These are phyloP conservation scores for Aurantiochytrium sp. DNA, from an alignment of 108 stramenopile genomes.

Conservation along the genomic window DNA sequence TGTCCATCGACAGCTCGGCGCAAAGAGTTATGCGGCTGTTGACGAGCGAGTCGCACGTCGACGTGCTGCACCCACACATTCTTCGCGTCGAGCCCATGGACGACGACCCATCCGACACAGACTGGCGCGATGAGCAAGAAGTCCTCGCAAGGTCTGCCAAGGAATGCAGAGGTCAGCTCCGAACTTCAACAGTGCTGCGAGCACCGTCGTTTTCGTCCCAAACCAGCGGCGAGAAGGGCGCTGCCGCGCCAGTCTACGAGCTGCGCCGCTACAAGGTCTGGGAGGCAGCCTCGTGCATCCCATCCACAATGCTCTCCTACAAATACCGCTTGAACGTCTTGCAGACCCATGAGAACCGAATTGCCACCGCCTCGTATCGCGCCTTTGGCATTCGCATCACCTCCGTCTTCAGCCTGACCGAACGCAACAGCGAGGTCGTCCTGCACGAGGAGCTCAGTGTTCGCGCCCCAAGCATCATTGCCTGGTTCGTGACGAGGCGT, in stretches of 20 bases:
- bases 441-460: not conserved
- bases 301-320: not conserved
- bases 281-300: not conserved
- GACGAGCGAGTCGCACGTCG: not conserved
- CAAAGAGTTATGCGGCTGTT: not conserved
- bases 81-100: not conserved
- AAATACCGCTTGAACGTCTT: not conserved
- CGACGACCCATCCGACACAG: not conserved
- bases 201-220: no score
- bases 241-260: not conserved
- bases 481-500: not conserved
- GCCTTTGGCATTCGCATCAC: not conserved
- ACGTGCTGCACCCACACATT: not conserved
- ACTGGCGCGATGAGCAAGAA: not conserved
- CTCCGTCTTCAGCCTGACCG: not conserved
- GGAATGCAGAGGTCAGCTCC: not conserved
- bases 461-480: not conserved
- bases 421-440: not conserved
- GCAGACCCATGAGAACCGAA: not conserved
- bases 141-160: not conserved
- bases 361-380: not conserved
- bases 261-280: not conserved
- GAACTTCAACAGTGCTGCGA: no score
- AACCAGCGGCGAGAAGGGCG: no score
- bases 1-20: not conserved